These are phyloP conservation scores for Oryza longistaminata DNA, from an alignment of 176 grass and related monocot genomes.

Conservation along the genomic window DNA sequence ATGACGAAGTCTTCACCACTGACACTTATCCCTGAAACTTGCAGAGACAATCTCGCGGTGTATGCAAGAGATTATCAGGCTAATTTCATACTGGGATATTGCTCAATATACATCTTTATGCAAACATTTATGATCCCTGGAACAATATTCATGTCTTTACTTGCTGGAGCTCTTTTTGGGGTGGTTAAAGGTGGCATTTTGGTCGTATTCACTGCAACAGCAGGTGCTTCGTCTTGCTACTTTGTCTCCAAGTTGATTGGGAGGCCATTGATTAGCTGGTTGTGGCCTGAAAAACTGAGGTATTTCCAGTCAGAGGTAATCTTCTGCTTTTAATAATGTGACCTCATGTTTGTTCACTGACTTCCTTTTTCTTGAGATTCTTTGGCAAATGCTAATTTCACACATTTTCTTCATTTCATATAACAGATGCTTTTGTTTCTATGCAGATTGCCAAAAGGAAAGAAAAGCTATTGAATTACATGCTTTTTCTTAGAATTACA, in stretches of 20 bases:
- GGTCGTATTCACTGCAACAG: slow-evolving; percentile 91
- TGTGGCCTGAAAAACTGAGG: slow-evolving; percentile 91
- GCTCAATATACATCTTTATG: slow-evolving; percentile 99
- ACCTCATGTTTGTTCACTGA: background rate
- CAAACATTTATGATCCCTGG: slow-evolving; percentile 99
- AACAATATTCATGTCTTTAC: slow-evolving; percentile 98
- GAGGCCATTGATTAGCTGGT: slow-evolving; percentile 77
- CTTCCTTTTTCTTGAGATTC: slow-evolving; percentile 35
- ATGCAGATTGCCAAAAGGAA: slow-evolving; percentile 87
- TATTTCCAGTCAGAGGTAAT: slow-evolving; percentile 96
- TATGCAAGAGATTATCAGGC: slow-evolving; percentile 84
- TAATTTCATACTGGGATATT: slow-evolving; percentile 94
- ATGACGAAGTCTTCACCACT: background rate
- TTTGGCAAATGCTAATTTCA: background rate
- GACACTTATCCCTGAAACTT: slow-evolving; percentile 45
- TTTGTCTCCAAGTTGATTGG: slow-evolving; percentile 97
- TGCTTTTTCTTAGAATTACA: slow-evolving; percentile 99
- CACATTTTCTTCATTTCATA: slow-evolving; percentile 12
- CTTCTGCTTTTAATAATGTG: slow-evolving; percentile 22
- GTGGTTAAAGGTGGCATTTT: slow-evolving; percentile 82
- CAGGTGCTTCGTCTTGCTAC: slow-evolving; percentile 90
- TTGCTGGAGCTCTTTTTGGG: slow-evolving; percentile 96
- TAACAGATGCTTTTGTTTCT: slow-evolving; percentile 28
- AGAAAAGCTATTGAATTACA: slow-evolving; percentile 94
- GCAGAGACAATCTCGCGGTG: slow-evolving; percentile 92